Conservation (phyloP, 305 asterid genomes). For the Coffea humblotiana region DNA sequence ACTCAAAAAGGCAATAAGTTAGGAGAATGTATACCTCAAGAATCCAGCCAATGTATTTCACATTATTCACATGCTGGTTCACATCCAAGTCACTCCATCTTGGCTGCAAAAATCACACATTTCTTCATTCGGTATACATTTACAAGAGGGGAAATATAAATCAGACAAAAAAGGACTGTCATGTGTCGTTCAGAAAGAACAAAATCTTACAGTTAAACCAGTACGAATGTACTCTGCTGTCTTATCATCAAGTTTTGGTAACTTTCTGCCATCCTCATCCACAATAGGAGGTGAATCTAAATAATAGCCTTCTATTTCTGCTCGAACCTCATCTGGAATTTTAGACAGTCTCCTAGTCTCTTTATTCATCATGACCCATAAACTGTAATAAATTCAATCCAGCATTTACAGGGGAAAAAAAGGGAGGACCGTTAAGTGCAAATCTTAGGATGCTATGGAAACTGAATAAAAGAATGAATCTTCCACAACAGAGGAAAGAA, state of each 20-base stretch:
- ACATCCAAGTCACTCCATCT: conserved; percentile 92
- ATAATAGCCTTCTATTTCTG: conserved; percentile 72
- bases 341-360: conserved; percentile 89
- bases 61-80: conserved; percentile 96
- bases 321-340: conserved; percentile 92
- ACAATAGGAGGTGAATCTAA: conserved; percentile 88
- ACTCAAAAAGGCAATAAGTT: conserved; percentile 6
- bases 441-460: background rate
- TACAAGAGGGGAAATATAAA: background rate
- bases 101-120: conserved; percentile 56
- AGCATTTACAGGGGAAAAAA: conserved; percentile 8
- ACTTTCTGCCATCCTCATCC: conserved; percentile 75
- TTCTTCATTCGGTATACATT: conserved; percentile 19
- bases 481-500: background rate
- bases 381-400: conserved; percentile 42
- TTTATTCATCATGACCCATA: conserved; percentile 98
- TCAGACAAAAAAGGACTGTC: background rate
- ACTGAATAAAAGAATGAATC: background rate
- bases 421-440: conserved; percentile 9
- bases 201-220: conserved; percentile 80
- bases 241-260: conserved; percentile 84
- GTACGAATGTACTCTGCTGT: conserved; percentile 61
- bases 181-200: background rate
- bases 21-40: conserved; percentile 63
- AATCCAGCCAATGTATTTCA: conserved; percentile 94